These are phyloP conservation scores for Medakamo hakoo DNA, from an alignment of 139 green algal species.

Conservation along the genomic window DNA sequence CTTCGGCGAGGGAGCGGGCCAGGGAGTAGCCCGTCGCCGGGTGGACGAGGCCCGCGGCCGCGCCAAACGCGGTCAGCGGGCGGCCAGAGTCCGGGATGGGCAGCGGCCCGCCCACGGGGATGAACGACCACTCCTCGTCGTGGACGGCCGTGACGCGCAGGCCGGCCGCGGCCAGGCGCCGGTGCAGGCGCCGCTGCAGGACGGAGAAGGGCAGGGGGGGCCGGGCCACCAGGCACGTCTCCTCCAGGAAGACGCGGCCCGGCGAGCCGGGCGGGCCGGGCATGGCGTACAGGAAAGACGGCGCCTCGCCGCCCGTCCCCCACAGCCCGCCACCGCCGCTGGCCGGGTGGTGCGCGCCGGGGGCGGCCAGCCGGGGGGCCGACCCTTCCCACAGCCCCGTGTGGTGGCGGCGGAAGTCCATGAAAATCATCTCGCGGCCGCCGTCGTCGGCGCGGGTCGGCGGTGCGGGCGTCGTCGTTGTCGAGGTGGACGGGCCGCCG, in stretches of 20 bases:
- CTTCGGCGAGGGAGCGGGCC: constrained; percentile 62
- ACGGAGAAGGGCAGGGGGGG: constrained; percentile 78
- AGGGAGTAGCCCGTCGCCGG: constrained; percentile 88
- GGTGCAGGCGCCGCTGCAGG: constrained; percentile 72
- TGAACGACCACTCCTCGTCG: constrained; percentile 90
- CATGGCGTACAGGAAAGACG: constrained; percentile 98
- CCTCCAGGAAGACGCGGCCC: constrained; percentile 72
- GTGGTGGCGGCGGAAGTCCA: constrained; percentile 97
- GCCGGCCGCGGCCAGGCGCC: constrained; percentile 39
- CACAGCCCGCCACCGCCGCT: constrained; percentile 15
- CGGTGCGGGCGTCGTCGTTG: no score
- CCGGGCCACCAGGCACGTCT: constrained; percentile 85
- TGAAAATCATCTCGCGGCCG: constrained; percentile 93
- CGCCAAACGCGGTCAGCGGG: constrained; percentile 56
- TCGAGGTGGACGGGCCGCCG: background rate
- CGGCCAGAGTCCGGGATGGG: constrained; percentile 35
- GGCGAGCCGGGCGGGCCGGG: constrained; percentile 71
- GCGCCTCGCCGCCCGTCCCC: constrained; percentile 40
- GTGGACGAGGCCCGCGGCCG: constrained; percentile 90
- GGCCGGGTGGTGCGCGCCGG: constrained; percentile 13
- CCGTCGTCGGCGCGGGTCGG: constrained; percentile 64
- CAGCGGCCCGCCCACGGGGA: constrained; percentile 74
- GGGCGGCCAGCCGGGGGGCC: constrained; percentile 5
- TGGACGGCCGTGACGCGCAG: constrained; percentile 37
- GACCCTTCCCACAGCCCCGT: constrained; percentile 25